These are phyloP conservation scores for Cyberlindnera petersonii DNA, from an alignment of 805 yeast genomes.

Conservation along the genomic window DNA sequence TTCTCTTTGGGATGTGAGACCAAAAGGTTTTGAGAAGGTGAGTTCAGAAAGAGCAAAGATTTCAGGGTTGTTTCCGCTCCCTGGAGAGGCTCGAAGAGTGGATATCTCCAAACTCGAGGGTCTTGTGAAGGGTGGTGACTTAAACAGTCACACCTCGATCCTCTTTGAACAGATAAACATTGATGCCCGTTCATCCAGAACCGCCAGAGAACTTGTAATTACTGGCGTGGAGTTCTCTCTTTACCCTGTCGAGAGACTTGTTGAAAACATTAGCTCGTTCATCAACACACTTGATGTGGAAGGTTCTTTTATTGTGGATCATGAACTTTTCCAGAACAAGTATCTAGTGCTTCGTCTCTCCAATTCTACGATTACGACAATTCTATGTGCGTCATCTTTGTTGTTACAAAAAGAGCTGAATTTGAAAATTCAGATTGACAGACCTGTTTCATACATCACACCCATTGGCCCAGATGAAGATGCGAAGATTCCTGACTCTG, in stretches of 20 bases:
- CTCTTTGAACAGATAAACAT: constrained; percentile 32
- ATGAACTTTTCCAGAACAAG: constrained; percentile 31
- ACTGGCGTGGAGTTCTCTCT: constrained; percentile 30
- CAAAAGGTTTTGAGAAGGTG: constrained; percentile 69
- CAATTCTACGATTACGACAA: constrained; percentile 51
- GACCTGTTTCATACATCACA: constrained; percentile 46
- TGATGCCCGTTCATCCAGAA: constrained; percentile 27
- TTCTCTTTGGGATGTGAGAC: constrained; percentile 68
- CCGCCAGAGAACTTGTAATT: constrained; percentile 27
- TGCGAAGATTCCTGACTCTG: constrained; percentile 33
- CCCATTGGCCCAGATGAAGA: constrained; percentile 22
- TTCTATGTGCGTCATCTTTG: constrained; percentile 42
- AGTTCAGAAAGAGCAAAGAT: constrained; percentile 75
- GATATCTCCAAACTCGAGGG: constrained; percentile 32
- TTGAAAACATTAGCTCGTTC: constrained; percentile 42
- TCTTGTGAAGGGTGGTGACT: constrained; percentile 29
- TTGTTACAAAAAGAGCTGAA: constrained; percentile 32
- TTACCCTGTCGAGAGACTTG: constrained; percentile 35
- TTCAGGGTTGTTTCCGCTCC: constrained; percentile 73
- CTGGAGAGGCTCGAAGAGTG: constrained; percentile 49
- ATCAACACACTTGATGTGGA: constrained; percentile 42
- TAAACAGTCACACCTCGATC: constrained; percentile 30
- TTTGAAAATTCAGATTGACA: constrained; percentile 30
- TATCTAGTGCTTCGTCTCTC: constrained; percentile 49
- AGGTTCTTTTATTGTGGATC: constrained; percentile 35